Conservation (phyloP, 1,284 basidiomycete genomes). For the Heterobasidion parviporum region DNA sequence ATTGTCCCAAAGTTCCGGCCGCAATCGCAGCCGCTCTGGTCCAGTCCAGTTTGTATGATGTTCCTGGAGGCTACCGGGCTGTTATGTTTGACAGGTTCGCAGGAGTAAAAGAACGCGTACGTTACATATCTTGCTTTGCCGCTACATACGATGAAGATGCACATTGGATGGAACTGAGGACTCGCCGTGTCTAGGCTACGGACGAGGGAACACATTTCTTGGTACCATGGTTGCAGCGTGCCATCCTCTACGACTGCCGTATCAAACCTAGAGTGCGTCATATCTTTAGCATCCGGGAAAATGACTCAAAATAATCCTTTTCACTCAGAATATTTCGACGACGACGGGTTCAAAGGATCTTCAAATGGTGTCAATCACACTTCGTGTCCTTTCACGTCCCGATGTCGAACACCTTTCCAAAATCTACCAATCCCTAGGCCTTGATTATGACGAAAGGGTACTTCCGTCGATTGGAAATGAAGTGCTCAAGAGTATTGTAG, state of each 20-base stretch:
- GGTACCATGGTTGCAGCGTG: constrained; percentile 90
- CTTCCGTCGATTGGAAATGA: constrained; percentile 94
- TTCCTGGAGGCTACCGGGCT: constrained; percentile 88
- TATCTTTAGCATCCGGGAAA: background rate
- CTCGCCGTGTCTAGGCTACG: constrained; percentile 48
- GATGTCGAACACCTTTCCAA: constrained; percentile 83
- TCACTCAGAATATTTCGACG: constrained; percentile 84
- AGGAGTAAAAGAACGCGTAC: constrained; percentile 78
- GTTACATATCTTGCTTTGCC: constrained; percentile 8
- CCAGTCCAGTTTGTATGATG: constrained; percentile 86
- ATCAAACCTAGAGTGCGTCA: constrained; percentile 85
- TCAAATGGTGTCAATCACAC: constrained; percentile 96
- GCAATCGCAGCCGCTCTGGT: constrained; percentile 58
- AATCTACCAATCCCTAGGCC: constrained; percentile 92
- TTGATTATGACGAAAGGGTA: constrained; percentile 97
- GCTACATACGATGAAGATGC: background rate
- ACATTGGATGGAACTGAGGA: background rate
- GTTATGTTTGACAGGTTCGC: constrained; percentile 99
- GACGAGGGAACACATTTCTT: constrained; percentile 97
- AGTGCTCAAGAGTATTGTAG: constrained; percentile 95
- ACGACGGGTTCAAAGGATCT: constrained; percentile 95
- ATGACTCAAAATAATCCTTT: background rate
- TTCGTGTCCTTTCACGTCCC: constrained; percentile 92
- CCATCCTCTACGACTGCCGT: constrained; percentile 95
- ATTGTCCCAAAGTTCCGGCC: constrained; percentile 53